Percentiles rank a stretch among this genome's conserved stretches.
Conservation (phyloP, 495 filamentous ascomycete species). For the Penicillium diatomitis region DNA sequence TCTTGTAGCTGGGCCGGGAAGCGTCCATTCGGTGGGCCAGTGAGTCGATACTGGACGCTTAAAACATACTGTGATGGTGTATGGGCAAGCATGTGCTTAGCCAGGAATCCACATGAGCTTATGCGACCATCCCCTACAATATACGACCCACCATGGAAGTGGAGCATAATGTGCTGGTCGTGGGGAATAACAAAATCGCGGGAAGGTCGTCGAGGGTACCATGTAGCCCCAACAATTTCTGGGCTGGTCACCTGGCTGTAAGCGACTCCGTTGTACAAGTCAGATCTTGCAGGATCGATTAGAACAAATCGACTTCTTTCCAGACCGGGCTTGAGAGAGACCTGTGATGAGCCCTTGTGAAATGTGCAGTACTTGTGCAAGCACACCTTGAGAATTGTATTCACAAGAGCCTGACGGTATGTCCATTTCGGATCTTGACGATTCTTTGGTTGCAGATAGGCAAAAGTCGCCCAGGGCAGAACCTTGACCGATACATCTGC, state of each 20-base stretch:
- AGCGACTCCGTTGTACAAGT: constrained; percentile 19
- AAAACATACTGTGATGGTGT: constrained; percentile 18
- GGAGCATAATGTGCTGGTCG: constrained; percentile 25
- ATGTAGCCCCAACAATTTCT: constrained; percentile 23
- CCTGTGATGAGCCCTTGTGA: constrained; percentile 1
- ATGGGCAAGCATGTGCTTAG: constrained; percentile 24
- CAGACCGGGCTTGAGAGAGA: constrained; percentile 1
- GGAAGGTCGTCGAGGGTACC: constrained; percentile 21
- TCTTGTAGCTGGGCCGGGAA: constrained; percentile 42
- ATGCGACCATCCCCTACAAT: constrained; percentile 12
- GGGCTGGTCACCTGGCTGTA: constrained; percentile 15
- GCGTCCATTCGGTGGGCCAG: constrained; percentile 17
- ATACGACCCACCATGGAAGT: constrained; percentile 16
- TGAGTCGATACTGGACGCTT: constrained; percentile 31
- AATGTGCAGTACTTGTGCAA: constrained; percentile 2
- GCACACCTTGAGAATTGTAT: constrained; percentile 5
- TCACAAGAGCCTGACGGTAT: constrained; percentile 15
- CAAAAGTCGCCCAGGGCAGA: constrained; percentile 1
- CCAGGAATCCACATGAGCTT: constrained; percentile 15
- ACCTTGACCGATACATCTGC: constrained; percentile 4
- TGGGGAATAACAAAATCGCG: not conserved
- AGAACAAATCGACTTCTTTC: constrained; percentile 12
- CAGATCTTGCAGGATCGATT: constrained; percentile 8
- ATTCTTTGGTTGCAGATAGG: constrained; percentile 3
- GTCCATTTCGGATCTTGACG: constrained; percentile 18